Evolutionary conservation across 2,329 filamentous ascomycete species (phyloP), one percentile per base, ranked within the genome.

Genomic region (Trematosphaeria pertusa): DNA sequence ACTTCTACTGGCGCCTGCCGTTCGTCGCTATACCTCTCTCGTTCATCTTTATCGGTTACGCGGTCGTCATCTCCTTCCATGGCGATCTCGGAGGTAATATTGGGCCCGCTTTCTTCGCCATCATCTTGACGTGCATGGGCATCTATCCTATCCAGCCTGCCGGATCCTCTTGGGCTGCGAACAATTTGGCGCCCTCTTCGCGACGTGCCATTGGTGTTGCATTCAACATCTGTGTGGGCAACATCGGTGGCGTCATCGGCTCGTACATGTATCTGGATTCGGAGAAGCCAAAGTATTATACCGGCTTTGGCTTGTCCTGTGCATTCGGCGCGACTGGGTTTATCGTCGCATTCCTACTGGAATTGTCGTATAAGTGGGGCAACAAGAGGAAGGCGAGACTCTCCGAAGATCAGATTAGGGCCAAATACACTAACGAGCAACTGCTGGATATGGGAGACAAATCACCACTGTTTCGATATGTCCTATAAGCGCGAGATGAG

Each of bases 41-140:
- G 1, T 71, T 75, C 4, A 57, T 64, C 38, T 56, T 57, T 22
- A 58, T 62, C 20, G 62, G 56, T 4, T 65, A 64, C 33, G 43
- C 59, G 8, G 31, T 65, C 36, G 71, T 74, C 10, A 72, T 77
- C 10, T 70, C 78, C 1, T 73, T 74, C 14, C 67, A 71, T 24
- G 70, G 58, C 4, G 54, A 73, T 9, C 70, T 77, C 17, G 50
- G 67, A 15, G 48, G 70, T 18, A 76, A 78, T 41, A 67, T 78
- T 14, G 72, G 66, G 0, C 54, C 73, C 0, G 73, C 73, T 41
- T 78, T 77, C 49, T 77, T 78, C 37, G 75, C 70, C 1, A 71
- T 79, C 21, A 75, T 72, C 30, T 56, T 80, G 4, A 72, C 76
- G 0, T 76, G 67, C 21, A 64, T 73, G 8, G 72, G 74, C 20